Base-by-base conservation (phyloP, 169 alveolate species). In the Eimeria falciformis region DNA sequence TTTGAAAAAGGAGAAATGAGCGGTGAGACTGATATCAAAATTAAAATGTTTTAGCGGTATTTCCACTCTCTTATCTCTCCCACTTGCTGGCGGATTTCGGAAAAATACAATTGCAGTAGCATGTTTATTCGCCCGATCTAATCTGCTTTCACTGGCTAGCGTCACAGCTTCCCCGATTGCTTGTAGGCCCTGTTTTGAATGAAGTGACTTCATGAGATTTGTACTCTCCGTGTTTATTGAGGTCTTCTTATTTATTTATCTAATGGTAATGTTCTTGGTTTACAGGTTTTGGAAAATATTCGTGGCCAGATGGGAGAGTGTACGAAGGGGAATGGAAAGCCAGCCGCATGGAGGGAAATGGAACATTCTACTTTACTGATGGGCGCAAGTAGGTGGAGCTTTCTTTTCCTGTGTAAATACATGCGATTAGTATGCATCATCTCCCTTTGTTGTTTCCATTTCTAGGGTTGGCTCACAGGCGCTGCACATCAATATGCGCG, bases 321-420 rank as follows among this genome's bases (percentile, higher is more conserved):
- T 95, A 96, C 77, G 97, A 95, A 68, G 98, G 97, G 23, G 96
- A 94, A 55, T 95, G 97, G 97, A 58, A 87, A 40, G 94, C 89
- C 73, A 94, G 95, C 69, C 93, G 94, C 68, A 94, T 94, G 95
- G 96, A 95, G 79, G 97, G 97, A 25, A 78, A 92, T 29, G 97
- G 97, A 4, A 86, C 88, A 2, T 93, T 93, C 55, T 94, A 92
- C 85, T 95, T 82, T 58, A 95, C 92, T 71, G 95, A 96, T 55
- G 97, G 97, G 40, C 94, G 96, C 37, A 89, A 75, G 93, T 89
- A 27, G 25, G 93, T 46, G 11, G n/a, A n/a, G n/a, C n/a, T n/a
- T 27, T 69, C 5, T 2, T 33, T 17, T 6, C 78, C n/a, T 29
- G 27, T 21, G 66, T 40, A 27, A 46, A 7, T 23, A 45, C 7